Base-by-base conservation (phyloP, 2,329 filamentous ascomycete genomes). In the Phyllosticta citrichinensis region DNA sequence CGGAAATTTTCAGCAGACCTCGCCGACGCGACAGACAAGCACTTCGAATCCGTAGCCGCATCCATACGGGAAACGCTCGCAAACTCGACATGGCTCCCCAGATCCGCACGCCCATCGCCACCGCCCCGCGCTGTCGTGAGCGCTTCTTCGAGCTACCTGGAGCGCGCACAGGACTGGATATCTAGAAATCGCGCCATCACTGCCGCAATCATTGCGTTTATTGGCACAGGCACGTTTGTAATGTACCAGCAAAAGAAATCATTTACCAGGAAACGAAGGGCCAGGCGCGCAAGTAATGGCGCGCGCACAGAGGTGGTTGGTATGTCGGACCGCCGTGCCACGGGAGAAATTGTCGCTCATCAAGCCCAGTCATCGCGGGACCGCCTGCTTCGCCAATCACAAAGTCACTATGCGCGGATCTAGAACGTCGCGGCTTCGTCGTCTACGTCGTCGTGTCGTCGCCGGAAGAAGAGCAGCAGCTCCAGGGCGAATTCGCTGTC, bases 361-460 rank as follows among this genome's bases (percentile, higher is more conserved):
- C 62, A 50, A 40, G 47, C 20, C 78, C 85, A 71, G 88, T 97
- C 27, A 83, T 97, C 64, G 91, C 91, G 22, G 93, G 93, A n/a
- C 91, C 90, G 20, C 88, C 91, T 2, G 84, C 87, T 56, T 86
- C 96, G 68, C 88, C 92, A 17, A 80, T 97, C 69, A 93, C 91
- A 6, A 87, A 87, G 68, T 91, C 90, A 11, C 79, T 97, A 59
- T 86, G 91, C 2, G 76, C 92, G 55, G 94, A 99, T 70, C 79
- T 99, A 66, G 94, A 97, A 76, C 82, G 91, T 63, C 85, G 91
- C 65, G 94, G 94, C 4, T 97, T 95, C 73, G 89, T 97, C 63
- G 90, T 97, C 61, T 99, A 91, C 73, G 81, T 99, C 63, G 89
- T 96, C 0, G 93, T 91, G 68, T 87, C 85, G 65, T 90, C 85